A percentile compares a stretch with the other conserved stretches of the same genome.
phyloP scores from a whole-genome alignment of 1,284 basidiomycete genomes.

The Vanrija humicola region DNA sequence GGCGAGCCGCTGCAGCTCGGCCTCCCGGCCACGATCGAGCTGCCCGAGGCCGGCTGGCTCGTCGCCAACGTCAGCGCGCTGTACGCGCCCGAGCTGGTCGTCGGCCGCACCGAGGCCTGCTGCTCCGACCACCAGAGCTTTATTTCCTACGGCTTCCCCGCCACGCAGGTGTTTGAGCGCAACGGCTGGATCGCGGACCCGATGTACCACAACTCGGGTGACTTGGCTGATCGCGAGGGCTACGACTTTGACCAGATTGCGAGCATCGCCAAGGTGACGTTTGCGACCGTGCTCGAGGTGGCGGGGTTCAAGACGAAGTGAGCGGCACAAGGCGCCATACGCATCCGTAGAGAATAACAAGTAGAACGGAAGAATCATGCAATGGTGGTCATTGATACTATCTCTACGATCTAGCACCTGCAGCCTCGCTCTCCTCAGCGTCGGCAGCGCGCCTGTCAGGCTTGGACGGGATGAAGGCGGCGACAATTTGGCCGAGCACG shows the following conservation, averaged over 20 bases:
- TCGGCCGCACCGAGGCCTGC: constrained; percentile 72
- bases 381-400: no score
- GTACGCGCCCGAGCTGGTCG: constrained; percentile 74
- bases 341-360: no score
- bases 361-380: no score
- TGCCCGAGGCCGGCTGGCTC: constrained; percentile 67
- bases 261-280: constrained; percentile 76
- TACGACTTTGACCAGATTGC: constrained; percentile 76
- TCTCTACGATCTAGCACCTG: no score
- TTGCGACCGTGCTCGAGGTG: constrained; percentile 41
- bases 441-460: no score
- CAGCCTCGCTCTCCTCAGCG: no score
- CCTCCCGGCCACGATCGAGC: constrained; percentile 69
- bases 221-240: constrained; percentile 67
- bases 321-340: neutral
- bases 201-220: constrained; percentile 62
- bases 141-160: constrained; percentile 72
- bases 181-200: constrained; percentile 77
- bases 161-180: constrained; percentile 66
- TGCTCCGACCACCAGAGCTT: constrained; percentile 83
- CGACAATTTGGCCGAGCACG: neutral
- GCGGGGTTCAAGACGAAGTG: constrained; percentile 28
- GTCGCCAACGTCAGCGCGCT: constrained; percentile 63
- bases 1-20: constrained; percentile 74
- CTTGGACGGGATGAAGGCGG: no score